phyloP scores from a whole-genome alignment of 1,139 yeast species.

The Geotrichum reessii region DNA sequence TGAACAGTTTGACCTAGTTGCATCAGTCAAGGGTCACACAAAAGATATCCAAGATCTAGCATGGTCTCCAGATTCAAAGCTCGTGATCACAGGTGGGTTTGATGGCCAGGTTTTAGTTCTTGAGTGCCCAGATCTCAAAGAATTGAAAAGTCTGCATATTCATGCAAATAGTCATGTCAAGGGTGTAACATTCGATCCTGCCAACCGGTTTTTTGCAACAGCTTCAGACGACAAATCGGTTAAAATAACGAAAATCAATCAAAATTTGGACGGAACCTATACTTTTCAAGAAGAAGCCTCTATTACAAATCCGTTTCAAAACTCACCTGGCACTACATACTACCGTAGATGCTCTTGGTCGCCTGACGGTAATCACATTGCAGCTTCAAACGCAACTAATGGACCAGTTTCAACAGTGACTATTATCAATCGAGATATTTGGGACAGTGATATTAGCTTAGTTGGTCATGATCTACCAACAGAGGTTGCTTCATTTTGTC shows the following conservation, averaged over 20 bases:
- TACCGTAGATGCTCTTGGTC: slow-evolving; percentile 95
- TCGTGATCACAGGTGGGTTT: slow-evolving; percentile 86
- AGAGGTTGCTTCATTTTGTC: slow-evolving; percentile 88
- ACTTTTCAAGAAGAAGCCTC: slow-evolving; percentile 83
- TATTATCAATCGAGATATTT: slow-evolving; percentile 80
- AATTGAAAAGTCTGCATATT: slow-evolving; percentile 79
- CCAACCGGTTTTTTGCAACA: slow-evolving; percentile 94
- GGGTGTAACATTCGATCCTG: slow-evolving; percentile 96
- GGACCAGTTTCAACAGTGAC: slow-evolving; percentile 93
- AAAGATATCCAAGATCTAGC: slow-evolving; percentile 96
- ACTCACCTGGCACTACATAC: slow-evolving; percentile 87
- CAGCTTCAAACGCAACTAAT: slow-evolving; percentile 94
- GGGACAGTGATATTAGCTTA: slow-evolving; percentile 83
- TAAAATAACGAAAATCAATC: slow-evolving; percentile 64
- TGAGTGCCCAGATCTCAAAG: slow-evolving; percentile 49
- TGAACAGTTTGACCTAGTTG: slow-evolving; percentile 85
- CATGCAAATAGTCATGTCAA: slow-evolving; percentile 87
- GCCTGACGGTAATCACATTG: slow-evolving; percentile 94
- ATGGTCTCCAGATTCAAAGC: slow-evolving; percentile 93
- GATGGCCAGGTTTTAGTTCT: slow-evolving; percentile 64
- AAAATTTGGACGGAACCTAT: slow-evolving; percentile 35
- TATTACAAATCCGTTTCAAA: slow-evolving; percentile 75
- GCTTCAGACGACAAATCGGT: slow-evolving; percentile 94
- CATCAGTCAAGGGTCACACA: slow-evolving; percentile 90
- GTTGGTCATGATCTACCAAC: slow-evolving; percentile 97